phyloP scores from a whole-genome alignment of 2,329 filamentous ascomycete genomes.

The Penicillium paneum region DNA sequence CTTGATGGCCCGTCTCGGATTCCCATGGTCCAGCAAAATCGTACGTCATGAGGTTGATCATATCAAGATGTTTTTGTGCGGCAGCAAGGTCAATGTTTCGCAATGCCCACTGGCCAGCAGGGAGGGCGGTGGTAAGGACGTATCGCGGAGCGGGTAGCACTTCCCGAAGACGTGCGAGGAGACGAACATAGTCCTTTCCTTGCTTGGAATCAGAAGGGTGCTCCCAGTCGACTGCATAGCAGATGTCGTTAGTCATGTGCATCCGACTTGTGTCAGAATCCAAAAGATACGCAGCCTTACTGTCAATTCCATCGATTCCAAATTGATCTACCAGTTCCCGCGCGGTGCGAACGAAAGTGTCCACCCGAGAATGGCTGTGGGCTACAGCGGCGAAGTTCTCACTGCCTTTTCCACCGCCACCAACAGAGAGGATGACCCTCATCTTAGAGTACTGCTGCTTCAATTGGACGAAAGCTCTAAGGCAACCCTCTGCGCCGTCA shows the following conservation, averaged over 20 bases:
- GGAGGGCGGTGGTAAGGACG: conserved; percentile 68
- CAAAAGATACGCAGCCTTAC: conserved; percentile 47
- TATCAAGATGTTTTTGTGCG: conserved; percentile 65
- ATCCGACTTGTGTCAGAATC: neutral
- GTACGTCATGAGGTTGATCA: conserved; percentile 76
- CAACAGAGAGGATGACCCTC: conserved; percentile 73
- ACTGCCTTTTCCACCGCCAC: conserved; percentile 62
- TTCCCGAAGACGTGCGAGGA: conserved; percentile 64
- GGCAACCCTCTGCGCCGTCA: conserved; percentile 66
- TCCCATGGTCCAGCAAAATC: conserved; percentile 75
- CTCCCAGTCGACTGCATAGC: conserved; percentile 71
- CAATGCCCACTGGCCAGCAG: conserved; percentile 63
- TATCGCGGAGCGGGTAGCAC: conserved; percentile 67
- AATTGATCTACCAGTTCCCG: conserved; percentile 66
- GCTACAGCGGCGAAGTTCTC: conserved; percentile 68
- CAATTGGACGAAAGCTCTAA: conserved; percentile 69
- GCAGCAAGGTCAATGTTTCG: conserved; percentile 65
- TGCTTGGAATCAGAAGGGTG: conserved; percentile 65
- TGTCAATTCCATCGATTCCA: conserved; percentile 71
- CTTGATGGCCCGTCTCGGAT: conserved; percentile 66
- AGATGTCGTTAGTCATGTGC: neutral
- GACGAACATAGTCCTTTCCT: conserved; percentile 66
- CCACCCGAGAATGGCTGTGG: conserved; percentile 55
- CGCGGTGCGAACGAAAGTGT: conserved; percentile 69
- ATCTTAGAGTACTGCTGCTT: conserved; percentile 69